Evolutionary conservation across 2,329 filamentous ascomycete species (phyloP).

Genomic region (Epichloe baconii): DNA sequence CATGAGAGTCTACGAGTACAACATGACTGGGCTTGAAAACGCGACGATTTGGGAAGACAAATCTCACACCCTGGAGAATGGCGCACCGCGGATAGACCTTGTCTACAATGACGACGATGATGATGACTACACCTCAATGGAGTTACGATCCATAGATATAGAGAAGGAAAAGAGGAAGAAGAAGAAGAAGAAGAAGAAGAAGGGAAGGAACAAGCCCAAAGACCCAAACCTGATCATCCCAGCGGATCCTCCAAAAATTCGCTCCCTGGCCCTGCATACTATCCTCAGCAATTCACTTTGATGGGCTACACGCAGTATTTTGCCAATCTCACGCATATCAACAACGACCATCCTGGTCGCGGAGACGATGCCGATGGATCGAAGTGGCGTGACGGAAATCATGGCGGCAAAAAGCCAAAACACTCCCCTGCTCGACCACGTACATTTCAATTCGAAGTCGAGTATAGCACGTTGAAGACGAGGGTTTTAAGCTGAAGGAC

Average conservation of each 20-base stretch:
- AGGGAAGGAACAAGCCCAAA: conserved; percentile 36
- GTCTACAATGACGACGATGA: neutral
- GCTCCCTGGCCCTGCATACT: conserved; percentile 81
- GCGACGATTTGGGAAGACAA: conserved; percentile 31
- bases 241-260: conserved; percentile 56
- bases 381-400: conserved; percentile 52
- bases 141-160: conserved; percentile 17
- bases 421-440: conserved; percentile 42
- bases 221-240: conserved; percentile 54
- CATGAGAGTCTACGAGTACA: conserved; percentile 86
- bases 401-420: conserved; percentile 41
- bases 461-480: conserved; percentile 76
- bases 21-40: conserved; percentile 64
- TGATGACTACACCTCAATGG: conserved; percentile 15
- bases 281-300: conserved; percentile 66
- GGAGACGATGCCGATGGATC: conserved; percentile 18
- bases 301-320: conserved; percentile 81
- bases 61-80: conserved; percentile 6
- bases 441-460: conserved; percentile 62
- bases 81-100: neutral
- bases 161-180: conserved; percentile 20
- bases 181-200: conserved; percentile 31
- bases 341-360: conserved; percentile 43
- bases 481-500: conserved; percentile 62
- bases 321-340: conserved; percentile 83